These are phyloP conservation scores for Irpex lacteus DNA, from an alignment of 1,284 basidiomycete species.

Conservation along the genomic window DNA sequence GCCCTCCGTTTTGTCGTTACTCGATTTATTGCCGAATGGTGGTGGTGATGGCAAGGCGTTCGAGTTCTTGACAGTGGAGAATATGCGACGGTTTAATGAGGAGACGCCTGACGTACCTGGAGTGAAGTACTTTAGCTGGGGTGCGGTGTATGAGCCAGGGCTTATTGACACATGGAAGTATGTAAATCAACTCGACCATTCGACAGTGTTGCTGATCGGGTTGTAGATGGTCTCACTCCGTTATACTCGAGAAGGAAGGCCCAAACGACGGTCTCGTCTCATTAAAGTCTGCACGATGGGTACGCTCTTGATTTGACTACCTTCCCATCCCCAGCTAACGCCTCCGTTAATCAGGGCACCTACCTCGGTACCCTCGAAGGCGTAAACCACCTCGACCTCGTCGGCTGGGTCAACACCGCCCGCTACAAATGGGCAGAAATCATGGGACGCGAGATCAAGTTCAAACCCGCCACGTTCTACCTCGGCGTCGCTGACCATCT, in stretches of 20 bases:
- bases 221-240: constrained; percentile 73
- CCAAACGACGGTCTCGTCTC: constrained; percentile 92
- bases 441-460: constrained; percentile 85
- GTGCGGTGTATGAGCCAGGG: constrained; percentile 85
- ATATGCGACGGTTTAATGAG: constrained; percentile 88
- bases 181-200: constrained; percentile 19
- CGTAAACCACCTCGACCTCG: constrained; percentile 92
- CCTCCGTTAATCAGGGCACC: constrained; percentile 49
- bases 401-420: constrained; percentile 80
- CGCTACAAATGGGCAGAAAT: constrained; percentile 86
- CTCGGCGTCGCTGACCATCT: constrained; percentile 72
- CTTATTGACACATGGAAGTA: constrained; percentile 86
- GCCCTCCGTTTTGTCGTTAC: constrained; percentile 60
- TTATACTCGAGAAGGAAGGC: constrained; percentile 87
- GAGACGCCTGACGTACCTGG: constrained; percentile 74
- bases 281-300: constrained; percentile 82
- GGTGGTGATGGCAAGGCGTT: constrained; percentile 93
- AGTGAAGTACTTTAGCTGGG: constrained; percentile 92
- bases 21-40: constrained; percentile 82
- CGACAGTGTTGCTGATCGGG: not conserved
- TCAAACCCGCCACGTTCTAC: constrained; percentile 88
- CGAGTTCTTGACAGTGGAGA: constrained; percentile 79
- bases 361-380: constrained; percentile 84
- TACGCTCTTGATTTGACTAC: constrained; percentile 25
- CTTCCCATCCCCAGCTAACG: constrained; percentile 5